Evolutionary conservation across 2,329 filamentous ascomycete genomes (phyloP), one percentile per base, ranked within the genome.

Genomic region (Huntiella savannae): DNA sequence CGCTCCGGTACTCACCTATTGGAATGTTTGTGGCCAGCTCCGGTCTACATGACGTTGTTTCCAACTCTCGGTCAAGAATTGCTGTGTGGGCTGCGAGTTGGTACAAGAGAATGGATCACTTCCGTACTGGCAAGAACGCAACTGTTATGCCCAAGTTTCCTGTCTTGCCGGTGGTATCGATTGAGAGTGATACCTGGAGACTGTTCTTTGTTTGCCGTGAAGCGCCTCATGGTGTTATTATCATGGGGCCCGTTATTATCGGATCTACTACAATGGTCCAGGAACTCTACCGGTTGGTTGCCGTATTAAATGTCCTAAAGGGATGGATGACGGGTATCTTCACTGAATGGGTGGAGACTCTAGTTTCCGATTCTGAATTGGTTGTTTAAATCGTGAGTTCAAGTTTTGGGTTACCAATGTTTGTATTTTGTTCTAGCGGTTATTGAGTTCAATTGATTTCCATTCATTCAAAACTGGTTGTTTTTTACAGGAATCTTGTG

Each of bases 71-170:
- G 10, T 37, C 43, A 7, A 37, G 47, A 13, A 19, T 49, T n/a
- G 45, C 39, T 10, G 47, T 49, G 15, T 49, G 47, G 47, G 47
- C 47, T 3, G 47, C 47, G 10, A 49, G 47, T 40, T 49, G 47
- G 42, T 49, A 42, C 38, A 49, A 49, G 38, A 36, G 47, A 8
- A 33, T 49, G 35, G 47, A 49, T 16, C 17, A 34, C n/a, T 45
- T 49, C 33, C 43, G 38, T 17, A 19, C n/a, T 4, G 17, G 38
- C 15, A 22, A 32, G 17, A n/a, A 12, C 8, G 32, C 15, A 15
- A 17, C 8, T 19, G 12, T 33, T 37, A 17, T 48, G 22, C 41
- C 46, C 2, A 7, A 36, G 5, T 33, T 49, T 19, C 47, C 47
- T 6, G 39, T 49, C 7, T 39, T 49, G n/a, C 47, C 47, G 11